These are phyloP conservation scores for Venturia effusa DNA, from an alignment of 2,329 filamentous ascomycete species.

Conservation along the genomic window DNA sequence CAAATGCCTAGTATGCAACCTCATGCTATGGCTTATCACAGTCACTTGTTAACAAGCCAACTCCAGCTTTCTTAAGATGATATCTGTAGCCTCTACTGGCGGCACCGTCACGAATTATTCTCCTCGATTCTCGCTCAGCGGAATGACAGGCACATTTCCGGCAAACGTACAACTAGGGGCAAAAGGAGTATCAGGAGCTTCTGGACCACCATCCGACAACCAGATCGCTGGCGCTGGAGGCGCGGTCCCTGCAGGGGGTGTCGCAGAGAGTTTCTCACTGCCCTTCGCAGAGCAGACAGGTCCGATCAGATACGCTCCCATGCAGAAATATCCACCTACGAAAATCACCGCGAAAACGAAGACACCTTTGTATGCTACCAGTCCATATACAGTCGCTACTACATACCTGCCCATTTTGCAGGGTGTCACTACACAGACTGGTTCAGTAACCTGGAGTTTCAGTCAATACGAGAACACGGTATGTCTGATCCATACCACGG, in stretches of 20 bases:
- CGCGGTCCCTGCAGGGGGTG: slow-evolving; percentile 16
- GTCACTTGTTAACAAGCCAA: slow-evolving; percentile 5
- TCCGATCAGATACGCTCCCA: slow-evolving; percentile 48
- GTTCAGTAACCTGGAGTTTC: slow-evolving; percentile 35
- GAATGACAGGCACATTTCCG: slow-evolving; percentile 52
- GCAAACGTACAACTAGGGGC: slow-evolving; percentile 30
- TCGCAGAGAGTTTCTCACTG: slow-evolving; percentile 26
- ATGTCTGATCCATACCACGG: slow-evolving; percentile 22
- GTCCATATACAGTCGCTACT: slow-evolving; percentile 41
- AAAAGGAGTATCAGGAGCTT: slow-evolving; percentile 16
- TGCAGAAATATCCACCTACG: slow-evolving; percentile 47
- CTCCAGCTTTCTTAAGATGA: slow-evolving; percentile 47
- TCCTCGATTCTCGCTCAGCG: slow-evolving; percentile 50
- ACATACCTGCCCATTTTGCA: slow-evolving; percentile 33
- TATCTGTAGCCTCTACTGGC: slow-evolving; percentile 43
- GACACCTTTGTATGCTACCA: slow-evolving; percentile 44
- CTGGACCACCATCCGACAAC: slow-evolving; percentile 21
- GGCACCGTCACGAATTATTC: slow-evolving; percentile 50
- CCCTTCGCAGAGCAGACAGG: slow-evolving; percentile 48
- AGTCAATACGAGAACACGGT: slow-evolving; percentile 48
- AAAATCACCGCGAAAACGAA: slow-evolving; percentile 45
- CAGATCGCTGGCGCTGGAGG: slow-evolving; percentile 13
- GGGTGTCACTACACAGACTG: slow-evolving; percentile 41
- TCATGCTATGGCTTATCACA: neutral
- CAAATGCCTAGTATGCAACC: slow-evolving; percentile 45